Conservation (phyloP, 2,329 filamentous ascomycete species). For the Epichloe amarillans region DNA sequence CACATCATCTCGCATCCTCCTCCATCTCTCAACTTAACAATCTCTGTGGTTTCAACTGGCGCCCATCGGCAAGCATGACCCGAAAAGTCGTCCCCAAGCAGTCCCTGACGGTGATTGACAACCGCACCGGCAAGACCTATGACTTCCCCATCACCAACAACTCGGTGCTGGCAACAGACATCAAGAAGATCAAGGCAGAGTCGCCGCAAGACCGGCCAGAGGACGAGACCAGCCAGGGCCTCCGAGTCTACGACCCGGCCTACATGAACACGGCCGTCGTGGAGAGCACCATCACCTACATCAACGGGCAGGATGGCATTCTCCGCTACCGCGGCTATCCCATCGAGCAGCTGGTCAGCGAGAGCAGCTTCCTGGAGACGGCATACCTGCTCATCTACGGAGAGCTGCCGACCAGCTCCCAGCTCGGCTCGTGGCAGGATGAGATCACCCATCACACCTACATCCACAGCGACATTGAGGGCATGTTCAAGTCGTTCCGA, state of each 20-base stretch:
- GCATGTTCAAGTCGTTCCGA: conserved; percentile 36
- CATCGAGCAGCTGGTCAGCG: conserved; percentile 35
- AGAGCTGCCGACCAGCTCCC: conserved; percentile 29
- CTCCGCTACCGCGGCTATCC: conserved; percentile 39
- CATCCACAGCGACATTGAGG: conserved; percentile 34
- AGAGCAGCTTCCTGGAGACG: conserved; percentile 35
- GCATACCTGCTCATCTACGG: conserved; percentile 39
- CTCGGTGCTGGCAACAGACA: conserved; percentile 34
- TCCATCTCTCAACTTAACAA: background rate
- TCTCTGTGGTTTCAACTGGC: background rate
- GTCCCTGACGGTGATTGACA: conserved; percentile 32
- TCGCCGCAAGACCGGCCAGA: conserved; percentile 24
- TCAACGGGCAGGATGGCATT: conserved; percentile 37
- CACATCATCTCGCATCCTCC: too few relatives aligned
- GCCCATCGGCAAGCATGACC: conserved; percentile 1
- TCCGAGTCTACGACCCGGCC: conserved; percentile 36
- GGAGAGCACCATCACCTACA: conserved; percentile 36
- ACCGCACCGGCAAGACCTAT: conserved; percentile 34
- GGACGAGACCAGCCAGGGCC: conserved; percentile 33
- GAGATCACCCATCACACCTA: conserved; percentile 39
- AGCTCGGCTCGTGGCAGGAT: conserved; percentile 28
- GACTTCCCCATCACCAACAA: conserved; percentile 36
- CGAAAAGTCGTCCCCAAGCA: conserved; percentile 11
- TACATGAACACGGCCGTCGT: conserved; percentile 41
- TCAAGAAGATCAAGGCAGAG: conserved; percentile 34